Conservation (phyloP, 129 eudicot species). For the Smallanthus sonchifolius region DNA sequence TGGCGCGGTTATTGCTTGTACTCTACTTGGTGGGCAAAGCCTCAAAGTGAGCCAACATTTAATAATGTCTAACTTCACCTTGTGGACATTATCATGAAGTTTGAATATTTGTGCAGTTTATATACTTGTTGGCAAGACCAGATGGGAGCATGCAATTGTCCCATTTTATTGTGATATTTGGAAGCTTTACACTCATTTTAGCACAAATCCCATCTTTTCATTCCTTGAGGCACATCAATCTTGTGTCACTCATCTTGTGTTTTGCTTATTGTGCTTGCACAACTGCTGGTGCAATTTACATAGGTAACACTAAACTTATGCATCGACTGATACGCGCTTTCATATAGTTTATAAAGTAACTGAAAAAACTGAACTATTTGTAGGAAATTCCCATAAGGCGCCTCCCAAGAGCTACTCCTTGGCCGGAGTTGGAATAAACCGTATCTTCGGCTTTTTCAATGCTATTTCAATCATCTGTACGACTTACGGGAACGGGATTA, state of each 20-base stretch:
- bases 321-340: not conserved
- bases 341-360: not conserved
- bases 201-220: conserved; percentile 81
- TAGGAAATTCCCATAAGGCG: conserved; percentile 45
- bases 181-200: conserved; percentile 50
- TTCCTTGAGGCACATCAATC: conserved; percentile 76
- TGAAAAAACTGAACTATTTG: not conserved
- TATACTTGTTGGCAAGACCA: conserved; percentile 48
- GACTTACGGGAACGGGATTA: conserved; percentile 72
- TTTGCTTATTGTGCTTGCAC: conserved; percentile 73
- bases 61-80: not conserved
- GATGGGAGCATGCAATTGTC: conserved; percentile 66
- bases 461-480: conserved; percentile 74
- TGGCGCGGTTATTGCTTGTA: conserved; percentile 65
- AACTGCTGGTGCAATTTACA: conserved; percentile 63
- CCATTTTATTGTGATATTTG: conserved; percentile 55
- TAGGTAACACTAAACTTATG: conserved; percentile 34
- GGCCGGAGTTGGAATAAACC: conserved; percentile 36
- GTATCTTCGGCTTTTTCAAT: conserved; percentile 56
- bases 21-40: conserved; percentile 78
- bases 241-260: conserved; percentile 54
- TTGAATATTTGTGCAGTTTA: conserved; percentile 37
- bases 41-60: conserved; percentile 45
- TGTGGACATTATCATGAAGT: not conserved
- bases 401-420: conserved; percentile 54